phyloP scores from a whole-genome alignment of 2,329 filamentous ascomycete genomes.

The Biscogniauxia marginata region DNA sequence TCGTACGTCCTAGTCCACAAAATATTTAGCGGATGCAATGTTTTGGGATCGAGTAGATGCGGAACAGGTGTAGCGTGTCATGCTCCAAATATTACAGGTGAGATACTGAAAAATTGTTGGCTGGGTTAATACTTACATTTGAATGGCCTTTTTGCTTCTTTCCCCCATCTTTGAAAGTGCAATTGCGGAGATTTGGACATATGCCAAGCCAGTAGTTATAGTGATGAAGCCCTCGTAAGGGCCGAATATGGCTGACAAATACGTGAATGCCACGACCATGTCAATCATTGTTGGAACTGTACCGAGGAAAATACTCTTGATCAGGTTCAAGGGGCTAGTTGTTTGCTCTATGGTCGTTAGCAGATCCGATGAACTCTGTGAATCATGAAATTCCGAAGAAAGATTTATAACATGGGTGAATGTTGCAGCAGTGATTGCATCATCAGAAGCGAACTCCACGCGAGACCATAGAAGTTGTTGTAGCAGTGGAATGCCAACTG shows the following conservation, averaged over 20 bases:
- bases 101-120: not conserved
- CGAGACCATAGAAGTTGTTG: conserved; percentile 57
- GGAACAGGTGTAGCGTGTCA: no score
- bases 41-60: no score
- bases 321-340: conserved; percentile 52
- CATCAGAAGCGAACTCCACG: conserved; percentile 56
- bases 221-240: conserved; percentile 64
- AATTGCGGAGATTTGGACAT: conserved; percentile 52
- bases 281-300: conserved; percentile 61
- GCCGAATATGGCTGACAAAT: conserved; percentile 57
- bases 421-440: conserved; percentile 52
- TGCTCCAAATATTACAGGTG: no score
- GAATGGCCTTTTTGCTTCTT: conserved; percentile 49
- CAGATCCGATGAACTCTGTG: conserved; percentile 59
- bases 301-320: conserved; percentile 58
- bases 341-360: conserved; percentile 50
- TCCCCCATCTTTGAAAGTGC: conserved; percentile 51
- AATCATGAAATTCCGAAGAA: conserved; percentile 61
- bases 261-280: conserved; percentile 57
- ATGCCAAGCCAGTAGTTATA: conserved; percentile 55
- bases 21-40: conserved; percentile 35
- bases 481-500: conserved; percentile 53
- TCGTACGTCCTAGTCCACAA: conserved; percentile 52
- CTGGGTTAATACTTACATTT: conserved; percentile 37
- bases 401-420: conserved; percentile 61